A percentile compares a stretch with the other conserved stretches of the same genome.
Conservation (phyloP, 2,329 filamentous ascomycete genomes). For the Exophiala sp. region DNA sequence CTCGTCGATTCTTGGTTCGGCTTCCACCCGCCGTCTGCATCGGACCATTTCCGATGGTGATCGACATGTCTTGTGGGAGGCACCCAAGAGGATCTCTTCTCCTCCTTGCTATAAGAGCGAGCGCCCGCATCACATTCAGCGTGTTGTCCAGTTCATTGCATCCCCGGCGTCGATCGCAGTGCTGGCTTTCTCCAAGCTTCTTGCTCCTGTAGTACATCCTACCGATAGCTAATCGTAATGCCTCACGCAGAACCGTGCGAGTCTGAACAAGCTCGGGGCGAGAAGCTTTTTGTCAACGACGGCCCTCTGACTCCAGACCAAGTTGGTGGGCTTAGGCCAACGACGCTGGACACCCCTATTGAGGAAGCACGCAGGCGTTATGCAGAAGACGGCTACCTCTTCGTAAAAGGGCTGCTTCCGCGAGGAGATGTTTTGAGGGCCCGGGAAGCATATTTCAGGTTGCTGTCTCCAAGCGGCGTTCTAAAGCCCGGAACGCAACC, state of each 20-base stretch:
- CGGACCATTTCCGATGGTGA: too few species aligned
- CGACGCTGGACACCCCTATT: constrained; percentile 42
- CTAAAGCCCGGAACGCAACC: constrained; percentile 49
- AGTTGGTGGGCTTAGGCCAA: constrained; percentile 40
- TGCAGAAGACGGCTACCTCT: constrained; percentile 50
- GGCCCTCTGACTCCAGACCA: constrained; percentile 44
- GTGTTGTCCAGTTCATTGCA: too few species aligned
- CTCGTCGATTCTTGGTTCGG: too few species aligned
- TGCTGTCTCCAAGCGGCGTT: constrained; percentile 51
- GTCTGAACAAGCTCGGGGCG: constrained; percentile 1
- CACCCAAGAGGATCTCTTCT: too few species aligned
- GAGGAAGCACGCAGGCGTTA: constrained; percentile 46
- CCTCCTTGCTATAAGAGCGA: too few species aligned
- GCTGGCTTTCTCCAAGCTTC: too few species aligned
- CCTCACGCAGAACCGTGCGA: constrained; percentile 15
- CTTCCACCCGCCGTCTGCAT: too few species aligned
- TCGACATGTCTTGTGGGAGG: too few species aligned
- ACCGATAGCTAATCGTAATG: too few species aligned
- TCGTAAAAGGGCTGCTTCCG: constrained; percentile 51
- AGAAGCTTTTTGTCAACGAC: constrained; percentile 41
- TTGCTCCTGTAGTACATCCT: too few species aligned
- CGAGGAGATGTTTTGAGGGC: constrained; percentile 49
- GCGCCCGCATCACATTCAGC: too few species aligned
- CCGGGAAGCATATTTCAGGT: constrained; percentile 50
- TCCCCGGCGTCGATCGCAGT: too few species aligned